phyloP scores from a whole-genome alignment of 192 early-diverging fungal species.

The Geranomyces variabilis region DNA sequence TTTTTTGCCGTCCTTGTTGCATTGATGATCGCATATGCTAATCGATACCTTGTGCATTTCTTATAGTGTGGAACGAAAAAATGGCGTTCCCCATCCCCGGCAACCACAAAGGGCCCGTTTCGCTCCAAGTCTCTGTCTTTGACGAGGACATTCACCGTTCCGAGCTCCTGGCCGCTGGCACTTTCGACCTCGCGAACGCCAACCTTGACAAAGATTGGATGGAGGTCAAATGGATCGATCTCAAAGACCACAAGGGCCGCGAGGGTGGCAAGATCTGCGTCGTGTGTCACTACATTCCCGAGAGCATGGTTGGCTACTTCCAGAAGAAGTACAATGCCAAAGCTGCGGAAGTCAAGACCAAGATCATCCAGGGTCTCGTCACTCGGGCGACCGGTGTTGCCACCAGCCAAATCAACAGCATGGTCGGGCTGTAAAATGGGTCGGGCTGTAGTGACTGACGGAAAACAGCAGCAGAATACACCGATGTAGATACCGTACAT shows the following conservation, averaged over 20 bases:
- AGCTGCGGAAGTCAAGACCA: background rate
- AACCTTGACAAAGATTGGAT: conserved; percentile 9
- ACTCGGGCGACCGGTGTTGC: conserved; percentile 4
- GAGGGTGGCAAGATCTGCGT: conserved; percentile 16
- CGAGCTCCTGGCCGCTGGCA: conserved; percentile 5
- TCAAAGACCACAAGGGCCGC: conserved; percentile 4
- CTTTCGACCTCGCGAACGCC: background rate
- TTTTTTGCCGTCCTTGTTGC: too few species aligned
- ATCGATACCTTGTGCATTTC: too few species aligned
- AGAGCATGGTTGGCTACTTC: conserved; percentile 7
- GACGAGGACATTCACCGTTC: conserved; percentile 13
- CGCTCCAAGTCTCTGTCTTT: conserved; percentile 1
- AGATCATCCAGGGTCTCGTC: conserved; percentile 12
- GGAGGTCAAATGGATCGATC: conserved; percentile 11
- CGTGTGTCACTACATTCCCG: conserved; percentile 19
- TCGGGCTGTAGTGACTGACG: too few species aligned
- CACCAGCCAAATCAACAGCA: conserved; percentile 12
- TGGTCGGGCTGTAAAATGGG: too few species aligned
- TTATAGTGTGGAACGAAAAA: conserved; percentile 18
- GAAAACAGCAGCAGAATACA: too few species aligned
- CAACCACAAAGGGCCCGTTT: background rate
- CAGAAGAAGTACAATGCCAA: conserved; percentile 18
- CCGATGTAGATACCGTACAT: too few species aligned
- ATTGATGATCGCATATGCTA: too few species aligned
- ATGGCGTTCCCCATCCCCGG: background rate